Conservation (phyloP, 352 stramenopile genomes). For the Albugo laibachii region DNA sequence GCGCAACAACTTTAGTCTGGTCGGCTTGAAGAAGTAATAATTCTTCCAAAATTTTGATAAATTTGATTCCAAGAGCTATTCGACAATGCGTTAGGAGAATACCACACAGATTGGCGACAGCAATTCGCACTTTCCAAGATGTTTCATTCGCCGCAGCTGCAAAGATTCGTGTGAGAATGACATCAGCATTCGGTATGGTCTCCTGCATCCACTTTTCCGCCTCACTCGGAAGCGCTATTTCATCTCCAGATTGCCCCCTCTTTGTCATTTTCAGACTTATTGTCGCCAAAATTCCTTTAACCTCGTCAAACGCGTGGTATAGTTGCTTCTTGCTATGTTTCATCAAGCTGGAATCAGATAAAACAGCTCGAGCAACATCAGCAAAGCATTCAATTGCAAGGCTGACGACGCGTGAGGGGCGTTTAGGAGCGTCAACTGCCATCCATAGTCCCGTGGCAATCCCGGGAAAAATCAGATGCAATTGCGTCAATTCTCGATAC, state of each 20-base stretch:
- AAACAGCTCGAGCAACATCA: constrained; percentile 13
- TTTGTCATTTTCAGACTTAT: neutral
- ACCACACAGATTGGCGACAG: constrained; percentile 36
- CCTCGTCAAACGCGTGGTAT: constrained; percentile 2
- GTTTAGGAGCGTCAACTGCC: constrained; percentile 32
- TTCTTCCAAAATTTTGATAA: constrained; percentile 63
- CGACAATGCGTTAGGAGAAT: constrained; percentile 33
- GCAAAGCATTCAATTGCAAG: constrained; percentile 34
- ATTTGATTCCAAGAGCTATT: constrained; percentile 21
- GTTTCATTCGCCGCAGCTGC: constrained; percentile 11
- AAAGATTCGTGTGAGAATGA: constrained; percentile 41
- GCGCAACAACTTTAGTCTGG: constrained; percentile 12
- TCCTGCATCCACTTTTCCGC: constrained; percentile 28
- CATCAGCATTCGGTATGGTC: constrained; percentile 36
- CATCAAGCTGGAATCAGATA: constrained; percentile 11
- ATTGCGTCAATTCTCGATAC: too few relatives aligned
- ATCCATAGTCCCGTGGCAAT: constrained; percentile 42
- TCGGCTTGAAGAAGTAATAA: constrained; percentile 47
- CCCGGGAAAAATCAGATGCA: constrained; percentile 56
- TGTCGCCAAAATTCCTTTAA: constrained; percentile 10
- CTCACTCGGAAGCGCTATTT: neutral
- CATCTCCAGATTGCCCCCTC: neutral
- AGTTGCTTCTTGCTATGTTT: constrained; percentile 1
- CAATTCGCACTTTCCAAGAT: constrained; percentile 41
- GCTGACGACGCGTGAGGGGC: constrained; percentile 40